These are phyloP conservation scores for Corymbia citriodora DNA, from an alignment of 441 rosid genomes.

Conservation along the genomic window DNA sequence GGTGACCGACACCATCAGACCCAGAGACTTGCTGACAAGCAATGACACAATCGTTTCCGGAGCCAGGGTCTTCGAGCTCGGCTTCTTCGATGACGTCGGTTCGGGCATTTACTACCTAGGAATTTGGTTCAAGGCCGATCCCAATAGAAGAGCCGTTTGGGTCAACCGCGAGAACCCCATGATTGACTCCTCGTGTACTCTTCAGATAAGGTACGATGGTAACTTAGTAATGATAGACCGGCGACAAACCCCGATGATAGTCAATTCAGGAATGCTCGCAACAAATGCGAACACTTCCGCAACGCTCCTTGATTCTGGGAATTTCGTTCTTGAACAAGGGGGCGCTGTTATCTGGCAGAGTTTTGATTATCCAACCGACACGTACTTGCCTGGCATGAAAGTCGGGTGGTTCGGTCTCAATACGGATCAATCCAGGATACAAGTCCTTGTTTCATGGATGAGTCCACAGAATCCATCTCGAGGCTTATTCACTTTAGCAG, in stretches of 20 bases:
- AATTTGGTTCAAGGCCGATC: not conserved
- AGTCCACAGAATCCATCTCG: not conserved
- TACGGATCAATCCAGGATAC: not conserved
- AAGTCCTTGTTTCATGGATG: conserved; percentile 1
- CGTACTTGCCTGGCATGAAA: conserved; percentile 10
- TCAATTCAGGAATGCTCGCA: not conserved
- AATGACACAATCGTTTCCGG: not conserved
- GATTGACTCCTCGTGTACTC: not conserved
- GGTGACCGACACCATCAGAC: not conserved
- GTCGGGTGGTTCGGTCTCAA: not conserved
- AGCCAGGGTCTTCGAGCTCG: not conserved
- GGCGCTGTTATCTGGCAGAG: conserved; percentile 1
- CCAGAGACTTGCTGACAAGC: not conserved
- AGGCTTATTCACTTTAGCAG: not conserved
- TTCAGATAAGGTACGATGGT: conserved; percentile 1
- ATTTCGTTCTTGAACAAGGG: not conserved
- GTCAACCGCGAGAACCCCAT: not conserved
- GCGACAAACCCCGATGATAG: not conserved
- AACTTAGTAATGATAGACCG: not conserved
- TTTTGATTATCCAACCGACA: conserved; percentile 1
- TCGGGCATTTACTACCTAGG: not conserved
- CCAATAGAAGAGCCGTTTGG: not conserved
- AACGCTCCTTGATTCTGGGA: conserved; percentile 2
- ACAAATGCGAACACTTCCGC: not conserved
- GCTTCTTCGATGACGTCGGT: not conserved